Evolutionary conservation across 441 rosid genomes (phyloP).

Genomic region (Daphne laureola): DNA sequence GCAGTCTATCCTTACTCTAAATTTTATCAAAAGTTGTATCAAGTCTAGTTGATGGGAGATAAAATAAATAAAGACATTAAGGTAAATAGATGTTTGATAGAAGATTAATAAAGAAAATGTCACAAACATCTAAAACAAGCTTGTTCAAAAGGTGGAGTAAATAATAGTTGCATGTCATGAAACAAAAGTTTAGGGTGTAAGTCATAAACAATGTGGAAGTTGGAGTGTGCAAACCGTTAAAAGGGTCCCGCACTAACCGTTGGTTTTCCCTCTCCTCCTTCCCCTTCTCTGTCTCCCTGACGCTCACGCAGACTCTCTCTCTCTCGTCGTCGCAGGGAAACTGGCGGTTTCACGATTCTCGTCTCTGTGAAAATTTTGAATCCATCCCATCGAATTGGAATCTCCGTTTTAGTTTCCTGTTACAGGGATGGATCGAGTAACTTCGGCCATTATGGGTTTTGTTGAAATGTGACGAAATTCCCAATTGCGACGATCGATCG

Average conservation of each 20-base stretch:
- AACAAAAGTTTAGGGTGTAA: too few relatives aligned
- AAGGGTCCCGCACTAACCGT: slow-evolving; percentile 34
- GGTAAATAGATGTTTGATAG: too few relatives aligned
- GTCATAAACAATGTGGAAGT: too few relatives aligned
- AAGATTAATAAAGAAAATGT: too few relatives aligned
- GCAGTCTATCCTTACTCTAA: too few relatives aligned
- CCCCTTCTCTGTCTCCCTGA: not conserved
- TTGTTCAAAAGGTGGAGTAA: too few relatives aligned
- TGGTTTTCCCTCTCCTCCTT: slow-evolving; percentile 18
- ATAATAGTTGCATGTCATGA: too few relatives aligned
- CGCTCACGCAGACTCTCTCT: not conserved
- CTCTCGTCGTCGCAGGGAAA: not conserved
- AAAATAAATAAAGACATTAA: too few relatives aligned
- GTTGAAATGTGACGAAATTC: not conserved
- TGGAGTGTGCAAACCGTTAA: slow-evolving; percentile 17
- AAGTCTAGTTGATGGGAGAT: too few relatives aligned
- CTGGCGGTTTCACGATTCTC: not conserved
- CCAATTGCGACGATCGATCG: slow-evolving; percentile 4
- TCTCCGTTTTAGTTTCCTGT: not conserved
- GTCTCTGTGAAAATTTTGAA: slow-evolving; percentile 1
- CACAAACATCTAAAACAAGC: too few relatives aligned
- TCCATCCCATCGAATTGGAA: slow-evolving; percentile 11
- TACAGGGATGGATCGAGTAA: not conserved
- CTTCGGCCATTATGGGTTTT: slow-evolving; percentile 15
- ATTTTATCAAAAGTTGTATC: too few relatives aligned